Evolutionary conservation across 2,329 filamentous ascomycete species (phyloP).

Genomic region (Ramularia endophylla): DNA sequence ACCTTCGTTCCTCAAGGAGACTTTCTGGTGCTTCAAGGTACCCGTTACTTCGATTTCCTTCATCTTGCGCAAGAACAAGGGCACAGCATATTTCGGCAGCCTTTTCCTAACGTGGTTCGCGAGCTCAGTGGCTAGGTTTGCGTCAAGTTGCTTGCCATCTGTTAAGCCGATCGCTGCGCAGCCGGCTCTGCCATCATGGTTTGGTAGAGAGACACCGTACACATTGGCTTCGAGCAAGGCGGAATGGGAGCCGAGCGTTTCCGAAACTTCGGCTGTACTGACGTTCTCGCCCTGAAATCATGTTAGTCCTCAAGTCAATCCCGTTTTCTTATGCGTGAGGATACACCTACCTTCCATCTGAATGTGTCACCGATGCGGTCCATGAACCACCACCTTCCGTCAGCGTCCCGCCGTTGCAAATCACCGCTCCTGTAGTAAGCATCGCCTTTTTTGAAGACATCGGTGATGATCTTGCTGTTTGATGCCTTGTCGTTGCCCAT

Average conservation of each 20-base stretch:
- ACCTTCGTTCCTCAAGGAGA: constrained; percentile 63
- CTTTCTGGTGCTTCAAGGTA: constrained; percentile 87
- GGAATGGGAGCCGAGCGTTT: constrained; percentile 62
- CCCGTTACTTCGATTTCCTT: constrained; percentile 62
- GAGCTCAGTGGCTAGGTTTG: constrained; percentile 43
- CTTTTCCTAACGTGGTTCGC: constrained; percentile 51
- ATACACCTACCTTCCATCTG: constrained; percentile 68
- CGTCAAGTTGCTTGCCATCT: constrained; percentile 34
- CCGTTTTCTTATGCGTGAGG: no score
- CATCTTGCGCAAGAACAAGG: constrained; percentile 68
- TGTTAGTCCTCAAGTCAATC: neutral
- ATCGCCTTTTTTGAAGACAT: constrained; percentile 70
- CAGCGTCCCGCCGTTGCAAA: constrained; percentile 61
- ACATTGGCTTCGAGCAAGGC: constrained; percentile 74
- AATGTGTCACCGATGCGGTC: constrained; percentile 76
- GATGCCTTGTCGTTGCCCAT: constrained; percentile 68
- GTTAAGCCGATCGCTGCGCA: constrained; percentile 63
- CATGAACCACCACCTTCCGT: constrained; percentile 72
- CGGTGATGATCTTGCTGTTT: constrained; percentile 64
- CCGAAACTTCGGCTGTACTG: constrained; percentile 60
- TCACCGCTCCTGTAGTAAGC: constrained; percentile 84
- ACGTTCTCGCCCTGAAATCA: constrained; percentile 32
- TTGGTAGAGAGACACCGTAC: constrained; percentile 72
- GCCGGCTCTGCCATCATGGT: constrained; percentile 78
- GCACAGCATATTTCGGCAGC: constrained; percentile 69